Evolutionary conservation across 192 early-diverging fungal genomes (phyloP), one percentile per base, ranked within the genome.

Genomic region (Coemansia interrupta): DNA sequence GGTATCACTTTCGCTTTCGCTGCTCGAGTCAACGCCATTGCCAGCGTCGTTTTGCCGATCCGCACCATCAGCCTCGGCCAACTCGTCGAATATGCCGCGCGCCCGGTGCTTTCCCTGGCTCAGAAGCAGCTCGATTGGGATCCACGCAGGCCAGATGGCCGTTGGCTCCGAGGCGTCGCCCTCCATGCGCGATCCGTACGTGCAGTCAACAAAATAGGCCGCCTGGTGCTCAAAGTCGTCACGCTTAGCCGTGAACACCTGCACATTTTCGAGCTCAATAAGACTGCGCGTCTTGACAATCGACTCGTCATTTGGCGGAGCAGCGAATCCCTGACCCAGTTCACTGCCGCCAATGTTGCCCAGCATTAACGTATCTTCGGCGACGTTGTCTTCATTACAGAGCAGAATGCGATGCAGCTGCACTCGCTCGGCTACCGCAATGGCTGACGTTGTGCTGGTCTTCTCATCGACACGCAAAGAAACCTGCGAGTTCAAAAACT

Each of bases 401-500:
- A 73, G 48, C 24, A 78, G 57, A 13, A 71, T 78, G 17, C 69
- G 61, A 22, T 78, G 76, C 49, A 74, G 38, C 54, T 78, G 68
- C 15, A 78, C 61, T 9, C 80, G 61, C 61, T 78, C 75, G 11
- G 68, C 63, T 22, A 69, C 67, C 15, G 76, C 76, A 23, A 78
- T 70, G 2, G 69, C 76, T 5, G 76, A 72, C 3, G 58, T 66
- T 0, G 54, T 66, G 54, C 76, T 78, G 4, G 55, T 66, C 28
- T 60, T 54, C 26, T 78, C 76, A 29, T 78, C 64, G n/a, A 82
- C 68, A 11, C 75, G 70, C 67, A 78, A 44, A 2, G 71, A 78
- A 32, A 82, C 75, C 43, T 82, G 80, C 26, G 80, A 73, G 63
- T 74, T 82, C n/a, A 82, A 60, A 28, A 82, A 82, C 60, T 82